These are phyloP conservation scores for Pyrenophora seminiperda DNA, from an alignment of 2,329 filamentous ascomycete species.

Conservation along the genomic window DNA sequence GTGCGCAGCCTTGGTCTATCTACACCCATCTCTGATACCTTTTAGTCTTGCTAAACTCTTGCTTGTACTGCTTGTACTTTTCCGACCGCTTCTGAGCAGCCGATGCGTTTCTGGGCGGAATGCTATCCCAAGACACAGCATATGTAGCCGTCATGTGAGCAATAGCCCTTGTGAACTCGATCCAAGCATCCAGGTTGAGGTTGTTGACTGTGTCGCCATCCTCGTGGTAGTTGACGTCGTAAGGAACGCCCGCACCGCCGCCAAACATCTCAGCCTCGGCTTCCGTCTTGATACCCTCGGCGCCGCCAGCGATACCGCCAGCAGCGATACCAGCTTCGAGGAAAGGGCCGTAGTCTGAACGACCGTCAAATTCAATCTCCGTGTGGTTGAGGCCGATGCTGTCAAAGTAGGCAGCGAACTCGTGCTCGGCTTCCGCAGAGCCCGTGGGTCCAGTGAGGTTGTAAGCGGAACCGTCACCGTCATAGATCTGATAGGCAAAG, in stretches of 20 bases:
- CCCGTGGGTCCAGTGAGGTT: constrained; percentile 63
- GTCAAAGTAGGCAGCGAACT: constrained; percentile 54
- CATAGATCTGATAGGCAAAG: constrained; percentile 61
- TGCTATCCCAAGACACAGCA: constrained; percentile 39
- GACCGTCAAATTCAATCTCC: constrained; percentile 76
- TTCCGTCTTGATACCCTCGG: constrained; percentile 74
- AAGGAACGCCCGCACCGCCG: constrained; percentile 55
- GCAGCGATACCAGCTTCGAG: constrained; percentile 73
- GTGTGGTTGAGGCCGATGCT: constrained; percentile 54
- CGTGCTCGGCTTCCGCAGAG: constrained; percentile 69
- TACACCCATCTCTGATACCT: constrained; percentile 32
- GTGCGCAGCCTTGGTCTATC: neutral
- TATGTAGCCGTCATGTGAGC: constrained; percentile 55
- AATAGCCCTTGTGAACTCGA: constrained; percentile 63
- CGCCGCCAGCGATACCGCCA: constrained; percentile 77
- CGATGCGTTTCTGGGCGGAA: constrained; percentile 36
- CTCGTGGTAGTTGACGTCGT: constrained; percentile 46
- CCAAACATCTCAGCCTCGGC: constrained; percentile 71
- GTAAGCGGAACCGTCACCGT: constrained; percentile 62
- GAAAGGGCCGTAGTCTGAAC: constrained; percentile 80
- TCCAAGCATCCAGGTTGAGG: constrained; percentile 48
- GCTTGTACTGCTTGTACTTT: constrained; percentile 25
- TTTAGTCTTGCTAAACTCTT: constrained; percentile 27
- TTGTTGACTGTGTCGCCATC: constrained; percentile 46
- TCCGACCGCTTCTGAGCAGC: constrained; percentile 27